Evolutionary conservation across 2,329 filamentous ascomycete genomes (phyloP).

Genomic region (Elsinoe perseae): DNA sequence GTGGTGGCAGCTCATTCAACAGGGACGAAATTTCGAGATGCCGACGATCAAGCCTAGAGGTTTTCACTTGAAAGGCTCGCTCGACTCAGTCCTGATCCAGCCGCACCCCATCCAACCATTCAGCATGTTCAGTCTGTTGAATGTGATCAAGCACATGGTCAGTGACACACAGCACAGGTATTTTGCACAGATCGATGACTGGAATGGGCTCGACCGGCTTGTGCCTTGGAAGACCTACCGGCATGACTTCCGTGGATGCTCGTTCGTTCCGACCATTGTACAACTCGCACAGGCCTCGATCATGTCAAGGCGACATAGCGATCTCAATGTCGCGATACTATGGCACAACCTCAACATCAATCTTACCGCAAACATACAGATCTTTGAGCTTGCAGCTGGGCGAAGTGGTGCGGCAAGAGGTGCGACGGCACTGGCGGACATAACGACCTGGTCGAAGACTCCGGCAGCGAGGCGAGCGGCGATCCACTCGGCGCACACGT

Average conservation of each 20-base stretch:
- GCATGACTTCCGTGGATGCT: constrained; percentile 40
- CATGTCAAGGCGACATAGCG: constrained; percentile 36
- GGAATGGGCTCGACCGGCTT: constrained; percentile 18
- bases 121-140: constrained; percentile 17
- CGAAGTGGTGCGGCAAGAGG: constrained; percentile 42
- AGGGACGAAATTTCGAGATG: constrained; percentile 17
- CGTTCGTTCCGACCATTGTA: constrained; percentile 31
- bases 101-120: constrained; percentile 18
- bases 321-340: constrained; percentile 44
- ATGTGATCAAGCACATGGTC: constrained; percentile 18
- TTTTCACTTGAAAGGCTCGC: constrained; percentile 18
- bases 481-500: constrained; percentile 47
- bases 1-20: constrained; percentile 17
- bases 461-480: constrained; percentile 44
- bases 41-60: constrained; percentile 18
- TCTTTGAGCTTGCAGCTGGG: constrained; percentile 47
- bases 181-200: constrained; percentile 19
- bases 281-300: constrained; percentile 36
- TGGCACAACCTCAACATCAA: constrained; percentile 50
- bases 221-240: constrained; percentile 36
- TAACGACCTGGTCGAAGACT: constrained; percentile 45
- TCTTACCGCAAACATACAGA: constrained; percentile 44
- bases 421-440: constrained; percentile 43
- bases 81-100: constrained; percentile 18
- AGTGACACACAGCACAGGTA: constrained; percentile 20